These are phyloP conservation scores for Cystobasidium sp. DNA, from an alignment of 1,284 basidiomycete genomes.

Conservation along the genomic window DNA sequence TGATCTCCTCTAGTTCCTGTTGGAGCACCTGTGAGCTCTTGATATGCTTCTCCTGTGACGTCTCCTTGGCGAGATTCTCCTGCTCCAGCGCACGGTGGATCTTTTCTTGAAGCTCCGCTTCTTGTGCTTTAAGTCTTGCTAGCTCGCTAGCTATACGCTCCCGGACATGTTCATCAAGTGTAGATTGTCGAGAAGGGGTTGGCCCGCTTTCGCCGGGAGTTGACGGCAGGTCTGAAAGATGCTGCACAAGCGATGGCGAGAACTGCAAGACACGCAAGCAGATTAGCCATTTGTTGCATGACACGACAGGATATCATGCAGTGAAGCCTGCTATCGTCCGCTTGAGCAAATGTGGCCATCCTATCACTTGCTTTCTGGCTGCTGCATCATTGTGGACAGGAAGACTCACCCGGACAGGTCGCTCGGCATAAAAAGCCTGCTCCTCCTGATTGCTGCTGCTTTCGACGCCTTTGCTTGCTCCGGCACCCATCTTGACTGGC, in stretches of 20 bases:
- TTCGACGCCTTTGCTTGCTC: conserved; percentile 38
- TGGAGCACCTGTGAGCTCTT: conserved; percentile 31
- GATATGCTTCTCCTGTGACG: conserved; percentile 27
- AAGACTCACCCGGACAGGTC: conserved; percentile 43
- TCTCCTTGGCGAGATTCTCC: conserved; percentile 53
- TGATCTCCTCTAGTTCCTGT: conserved; percentile 41
- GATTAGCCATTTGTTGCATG: neutral
- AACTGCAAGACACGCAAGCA: conserved; percentile 22
- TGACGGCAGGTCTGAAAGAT: conserved; percentile 38
- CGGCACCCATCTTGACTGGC: conserved; percentile 32
- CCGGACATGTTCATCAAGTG: conserved; percentile 53
- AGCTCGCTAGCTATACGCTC: conserved; percentile 50
- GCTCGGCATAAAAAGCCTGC: conserved; percentile 44
- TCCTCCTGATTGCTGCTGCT: conserved; percentile 31
- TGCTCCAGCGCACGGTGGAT: conserved; percentile 52
- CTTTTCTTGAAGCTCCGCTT: conserved; percentile 49
- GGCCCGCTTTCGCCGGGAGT: conserved; percentile 24
- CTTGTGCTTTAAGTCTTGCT: conserved; percentile 47
- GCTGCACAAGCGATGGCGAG: conserved; percentile 42
- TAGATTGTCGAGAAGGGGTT: conserved; percentile 47
- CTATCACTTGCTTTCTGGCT: no score
- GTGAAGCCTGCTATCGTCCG: no score
- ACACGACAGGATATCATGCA: neutral
- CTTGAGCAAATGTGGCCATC: no score
- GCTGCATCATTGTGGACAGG: neutral